Base-by-base conservation (phyloP, 176 grass and related monocot genomes). In the Panicum miliaceum region DNA sequence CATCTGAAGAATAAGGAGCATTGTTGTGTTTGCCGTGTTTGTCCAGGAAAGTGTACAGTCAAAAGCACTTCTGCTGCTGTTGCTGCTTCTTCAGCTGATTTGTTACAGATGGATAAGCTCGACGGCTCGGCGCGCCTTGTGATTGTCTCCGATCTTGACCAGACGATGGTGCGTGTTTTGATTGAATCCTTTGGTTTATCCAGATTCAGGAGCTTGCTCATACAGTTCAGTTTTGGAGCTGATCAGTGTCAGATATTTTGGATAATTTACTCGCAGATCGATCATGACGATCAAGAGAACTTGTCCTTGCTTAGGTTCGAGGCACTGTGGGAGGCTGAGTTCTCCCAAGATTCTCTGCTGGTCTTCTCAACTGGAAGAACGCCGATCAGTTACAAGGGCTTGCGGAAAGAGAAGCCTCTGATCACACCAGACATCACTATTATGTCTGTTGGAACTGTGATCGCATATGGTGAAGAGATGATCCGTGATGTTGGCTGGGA, bases 371-470 rank as follows among this genome's bases (percentile, higher is more conserved):
- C 96, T 1, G 96, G 96, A 62, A 90, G 96, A 69, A 89, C 96
- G 0, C 93, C 89, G 0, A 88, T 87, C 12, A 92, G 94, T 66
- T 98, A 98, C 87, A 90, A 84, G 66, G 64, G 89, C 60, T 76
- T 98, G 72, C 86, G 93, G 70, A 90, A 87, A 58, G 89, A 90
- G 32, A 98, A 98, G 50, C 96, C 96, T 50, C 50, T 98, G 67
- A 62, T 98, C 52, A 93, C 90, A 5, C 96, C 96, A 0, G 96
- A 98, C 76, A 92, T 98, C 73, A 95, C 93, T 22, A 94, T 98
- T 69, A 95, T 93, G 91, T 98, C 96, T 27, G 96, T 98, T 6
- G 96, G 96, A 19, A 98, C 93, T 23, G 93, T 95, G 85, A 95
- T 98, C 73, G 78, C 93, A 13, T 98, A 95, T 14, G 96, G 96